phyloP scores from a whole-genome alignment of 257 asterid genomes.

The Solanum appendiculatum region DNA sequence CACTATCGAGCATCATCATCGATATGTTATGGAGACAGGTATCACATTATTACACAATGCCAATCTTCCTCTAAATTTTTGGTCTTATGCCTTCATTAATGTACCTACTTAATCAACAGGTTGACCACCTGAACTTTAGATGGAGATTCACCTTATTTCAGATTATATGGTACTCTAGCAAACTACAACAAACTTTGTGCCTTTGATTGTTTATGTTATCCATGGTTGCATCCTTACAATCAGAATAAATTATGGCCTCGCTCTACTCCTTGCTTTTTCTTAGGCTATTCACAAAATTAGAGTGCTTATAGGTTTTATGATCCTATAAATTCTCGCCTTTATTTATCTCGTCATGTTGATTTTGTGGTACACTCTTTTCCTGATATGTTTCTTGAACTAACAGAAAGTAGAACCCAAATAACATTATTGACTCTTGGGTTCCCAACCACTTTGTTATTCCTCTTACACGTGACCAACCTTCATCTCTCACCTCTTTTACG shows the following conservation, averaged over 20 bases:
- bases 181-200: not conserved
- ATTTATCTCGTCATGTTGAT: not conserved
- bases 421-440: not conserved
- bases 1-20: too few species aligned
- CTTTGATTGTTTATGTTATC: not conserved
- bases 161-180: not conserved
- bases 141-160: not conserved
- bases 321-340: not conserved
- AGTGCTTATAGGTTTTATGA: too few species aligned
- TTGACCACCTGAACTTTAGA: not conserved
- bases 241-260: not conserved
- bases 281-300: not conserved
- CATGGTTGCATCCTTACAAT: not conserved
- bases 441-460: not conserved
- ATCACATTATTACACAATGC: too few species aligned
- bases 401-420: not conserved
- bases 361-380: not conserved
- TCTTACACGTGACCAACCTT: not conserved
- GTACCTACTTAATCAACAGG: too few species aligned
- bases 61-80: too few species aligned
- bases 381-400: not conserved
- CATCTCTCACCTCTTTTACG: not conserved
- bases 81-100: too few species aligned
- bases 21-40: too few species aligned
- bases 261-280: not conserved